Conservation (phyloP, 2,329 filamentous ascomycete species). For the Xylaria sp. region DNA sequence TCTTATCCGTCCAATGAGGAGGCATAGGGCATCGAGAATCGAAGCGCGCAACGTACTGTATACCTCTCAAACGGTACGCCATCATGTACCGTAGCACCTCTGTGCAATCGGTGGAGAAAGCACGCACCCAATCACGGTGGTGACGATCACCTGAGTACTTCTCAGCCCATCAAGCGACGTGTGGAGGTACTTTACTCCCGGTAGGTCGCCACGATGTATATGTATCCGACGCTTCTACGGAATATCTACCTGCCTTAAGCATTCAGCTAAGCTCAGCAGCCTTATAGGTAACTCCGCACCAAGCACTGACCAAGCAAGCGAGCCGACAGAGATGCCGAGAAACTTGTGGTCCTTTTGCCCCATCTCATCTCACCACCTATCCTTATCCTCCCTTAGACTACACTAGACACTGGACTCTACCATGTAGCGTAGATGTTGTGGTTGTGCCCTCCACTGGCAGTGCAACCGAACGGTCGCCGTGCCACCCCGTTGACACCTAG, state of each 20-base stretch:
- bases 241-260: conserved; percentile 23
- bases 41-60: background rate
- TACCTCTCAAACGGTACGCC: conserved; percentile 1
- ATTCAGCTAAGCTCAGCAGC: conserved; percentile 27
- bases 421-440: too few relatives aligned
- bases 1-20: conserved; percentile 30
- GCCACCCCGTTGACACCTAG: conserved; percentile 14
- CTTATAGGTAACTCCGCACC: conserved; percentile 13
- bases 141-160: conserved; percentile 16
- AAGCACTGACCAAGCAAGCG: conserved; percentile 17
- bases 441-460: background rate
- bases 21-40: background rate
- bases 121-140: conserved; percentile 24
- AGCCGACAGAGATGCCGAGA: background rate
- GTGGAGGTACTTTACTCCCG: background rate
- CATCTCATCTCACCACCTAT: background rate
- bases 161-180: conserved; percentile 19
- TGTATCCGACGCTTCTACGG: background rate
- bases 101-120: conserved; percentile 21
- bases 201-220: background rate
- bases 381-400: too few relatives aligned
- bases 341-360: conserved; percentile 4
- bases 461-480: conserved; percentile 11
- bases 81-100: conserved; percentile 22
- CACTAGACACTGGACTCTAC: too few relatives aligned